Conservation (phyloP, 345 rosid genomes). For the Eucalyptus grandis region DNA sequence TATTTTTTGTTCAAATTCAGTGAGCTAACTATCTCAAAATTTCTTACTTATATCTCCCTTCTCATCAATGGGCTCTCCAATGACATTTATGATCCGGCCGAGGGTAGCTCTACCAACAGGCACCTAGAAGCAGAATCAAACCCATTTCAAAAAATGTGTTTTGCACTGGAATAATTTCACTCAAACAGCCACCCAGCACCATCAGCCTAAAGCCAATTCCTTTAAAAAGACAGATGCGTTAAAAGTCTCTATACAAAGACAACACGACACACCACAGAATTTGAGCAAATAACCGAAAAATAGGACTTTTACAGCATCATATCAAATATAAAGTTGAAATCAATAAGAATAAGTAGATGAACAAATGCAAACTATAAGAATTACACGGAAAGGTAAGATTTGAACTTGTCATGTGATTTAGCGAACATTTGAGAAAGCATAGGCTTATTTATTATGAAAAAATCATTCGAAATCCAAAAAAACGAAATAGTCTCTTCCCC, state of each 20-base stretch:
- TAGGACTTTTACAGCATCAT: not conserved
- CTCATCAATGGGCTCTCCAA: constrained; percentile 93
- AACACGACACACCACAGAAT: not conserved
- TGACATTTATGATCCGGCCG: constrained; percentile 94
- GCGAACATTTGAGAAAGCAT: not conserved
- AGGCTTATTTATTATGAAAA: not conserved
- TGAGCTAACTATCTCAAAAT: not conserved
- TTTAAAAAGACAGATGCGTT: not conserved
- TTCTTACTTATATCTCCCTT: constrained; percentile 76
- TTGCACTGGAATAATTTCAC: not conserved
- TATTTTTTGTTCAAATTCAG: not conserved
- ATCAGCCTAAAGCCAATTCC: not conserved
- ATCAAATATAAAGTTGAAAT: not conserved
- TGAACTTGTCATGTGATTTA: not conserved
- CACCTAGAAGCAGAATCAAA: constrained; percentile 24
- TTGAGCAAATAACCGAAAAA: not conserved
- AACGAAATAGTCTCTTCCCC: not conserved
- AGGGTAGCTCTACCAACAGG: constrained; percentile 99
- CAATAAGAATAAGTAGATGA: not conserved
- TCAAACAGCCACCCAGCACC: not conserved
- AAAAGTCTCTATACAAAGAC: not conserved
- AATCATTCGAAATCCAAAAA: not conserved
- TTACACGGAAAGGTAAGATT: not conserved
- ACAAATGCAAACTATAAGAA: not conserved
- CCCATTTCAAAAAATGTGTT: not conserved